These are phyloP conservation scores for Petasospora fabianii DNA, from an alignment of 1,139 yeast species.

Conservation along the genomic window DNA sequence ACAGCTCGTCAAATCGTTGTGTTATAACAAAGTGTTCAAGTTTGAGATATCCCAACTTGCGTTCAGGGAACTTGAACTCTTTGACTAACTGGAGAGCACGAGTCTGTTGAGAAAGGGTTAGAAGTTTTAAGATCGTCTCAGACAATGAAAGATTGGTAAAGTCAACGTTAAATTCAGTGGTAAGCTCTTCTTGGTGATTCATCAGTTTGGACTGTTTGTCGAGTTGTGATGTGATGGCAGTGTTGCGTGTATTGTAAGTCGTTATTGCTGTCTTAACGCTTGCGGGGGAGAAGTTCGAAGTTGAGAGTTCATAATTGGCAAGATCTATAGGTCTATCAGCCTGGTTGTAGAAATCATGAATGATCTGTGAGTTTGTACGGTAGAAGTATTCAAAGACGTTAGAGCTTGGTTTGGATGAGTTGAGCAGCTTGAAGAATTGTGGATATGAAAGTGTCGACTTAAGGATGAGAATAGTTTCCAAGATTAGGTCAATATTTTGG, in stretches of 20 bases:
- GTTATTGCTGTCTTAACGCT: slow-evolving; percentile 28
- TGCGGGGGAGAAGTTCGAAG: slow-evolving; percentile 12
- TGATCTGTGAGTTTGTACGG: slow-evolving; percentile 30
- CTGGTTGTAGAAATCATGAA: slow-evolving; percentile 56
- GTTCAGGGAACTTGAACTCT: slow-evolving; percentile 60
- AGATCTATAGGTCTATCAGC: slow-evolving; percentile 50
- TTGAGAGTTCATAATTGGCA: slow-evolving; percentile 37
- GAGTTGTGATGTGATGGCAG: slow-evolving; percentile 29
- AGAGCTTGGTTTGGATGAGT: slow-evolving; percentile 40
- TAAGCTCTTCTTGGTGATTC: slow-evolving; percentile 49
- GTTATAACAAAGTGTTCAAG: slow-evolving; percentile 49
- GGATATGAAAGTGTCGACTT: slow-evolving; percentile 45
- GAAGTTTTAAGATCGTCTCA: slow-evolving; percentile 51
- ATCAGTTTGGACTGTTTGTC: slow-evolving; percentile 50
- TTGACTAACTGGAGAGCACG: slow-evolving; percentile 54
- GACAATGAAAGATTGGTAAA: slow-evolving; percentile 53
- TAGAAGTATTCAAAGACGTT: slow-evolving; percentile 39
- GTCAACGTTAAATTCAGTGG: slow-evolving; percentile 51
- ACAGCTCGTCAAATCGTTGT: slow-evolving; percentile 60
- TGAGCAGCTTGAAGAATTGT: slow-evolving; percentile 51
- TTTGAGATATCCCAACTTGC: slow-evolving; percentile 61
- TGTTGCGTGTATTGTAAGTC: slow-evolving; percentile 20
- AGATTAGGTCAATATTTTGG: slow-evolving; percentile 61
- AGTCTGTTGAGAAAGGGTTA: slow-evolving; percentile 55
- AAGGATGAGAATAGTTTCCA: slow-evolving; percentile 55